Conservation (phyloP, 495 filamentous ascomycete genomes). For the Penicillium diatomitis region DNA sequence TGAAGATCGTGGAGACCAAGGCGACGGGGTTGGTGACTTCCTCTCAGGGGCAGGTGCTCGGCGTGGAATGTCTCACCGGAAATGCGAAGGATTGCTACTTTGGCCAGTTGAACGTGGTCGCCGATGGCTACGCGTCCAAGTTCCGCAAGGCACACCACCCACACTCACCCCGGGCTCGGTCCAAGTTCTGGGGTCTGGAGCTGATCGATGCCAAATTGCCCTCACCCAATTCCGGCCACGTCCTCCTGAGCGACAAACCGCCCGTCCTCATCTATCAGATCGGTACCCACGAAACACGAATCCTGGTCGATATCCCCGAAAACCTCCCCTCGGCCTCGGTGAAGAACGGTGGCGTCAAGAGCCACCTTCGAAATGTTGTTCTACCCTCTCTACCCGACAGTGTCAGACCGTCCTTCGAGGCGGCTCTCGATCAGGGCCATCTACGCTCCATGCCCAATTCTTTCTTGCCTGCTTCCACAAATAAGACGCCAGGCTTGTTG, state of each 20-base stretch:
- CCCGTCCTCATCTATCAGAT: slow-evolving; percentile 96
- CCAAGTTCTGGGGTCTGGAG: slow-evolving; percentile 87
- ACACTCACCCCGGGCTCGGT: slow-evolving; percentile 58
- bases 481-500: slow-evolving; percentile 63
- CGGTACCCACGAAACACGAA: slow-evolving; percentile 85
- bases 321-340: slow-evolving; percentile 60
- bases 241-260: slow-evolving; percentile 64
- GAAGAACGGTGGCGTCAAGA: slow-evolving; percentile 69
- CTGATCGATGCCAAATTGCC: slow-evolving; percentile 79
- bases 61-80: slow-evolving; percentile 60
- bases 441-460: slow-evolving; percentile 86
- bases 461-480: slow-evolving; percentile 70
- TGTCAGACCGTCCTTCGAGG: slow-evolving; percentile 63
- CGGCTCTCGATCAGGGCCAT: slow-evolving; percentile 64
- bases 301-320: slow-evolving; percentile 83
- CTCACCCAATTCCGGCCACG: slow-evolving; percentile 66
- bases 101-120: slow-evolving; percentile 74
- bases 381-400: slow-evolving; percentile 66
- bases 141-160: slow-evolving; percentile 76
- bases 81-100: slow-evolving; percentile 66
- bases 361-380: slow-evolving; percentile 66
- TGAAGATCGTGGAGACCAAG: slow-evolving; percentile 66
- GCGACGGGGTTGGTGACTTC: slow-evolving; percentile 53
- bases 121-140: slow-evolving; percentile 88
- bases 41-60: slow-evolving; percentile 52